A percentile compares a stretch with the other conserved stretches of the same genome.
Evolutionary conservation across 257 asterid species (phyloP).

Genomic region (Penstemon davidsonii): DNA sequence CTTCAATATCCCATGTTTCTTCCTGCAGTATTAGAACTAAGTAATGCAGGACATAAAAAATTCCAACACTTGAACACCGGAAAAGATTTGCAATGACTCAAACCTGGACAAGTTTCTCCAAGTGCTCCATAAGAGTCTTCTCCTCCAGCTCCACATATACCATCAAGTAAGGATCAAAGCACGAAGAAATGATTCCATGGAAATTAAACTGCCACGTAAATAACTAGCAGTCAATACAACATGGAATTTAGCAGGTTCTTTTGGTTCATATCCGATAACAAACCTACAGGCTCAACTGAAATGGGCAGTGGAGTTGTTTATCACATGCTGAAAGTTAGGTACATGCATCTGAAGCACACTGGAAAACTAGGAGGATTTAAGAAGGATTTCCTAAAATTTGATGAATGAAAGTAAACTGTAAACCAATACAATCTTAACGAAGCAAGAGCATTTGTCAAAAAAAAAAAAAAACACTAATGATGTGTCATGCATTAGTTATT

Average conservation of each 20-base stretch:
- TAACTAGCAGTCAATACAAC: slow-evolving; percentile 31
- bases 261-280: slow-evolving; percentile 25
- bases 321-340: slow-evolving; percentile 17
- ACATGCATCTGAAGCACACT: slow-evolving; percentile 6
- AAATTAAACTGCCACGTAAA: slow-evolving; percentile 81
- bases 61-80: slow-evolving; percentile 18
- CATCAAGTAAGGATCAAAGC: slow-evolving; percentile 94
- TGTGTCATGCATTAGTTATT: slow-evolving; percentile 13
- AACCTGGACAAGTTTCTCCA: slow-evolving; percentile 98
- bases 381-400: background rate
- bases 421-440: slow-evolving; percentile 5
- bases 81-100: slow-evolving; percentile 26
- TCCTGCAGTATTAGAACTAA: slow-evolving; percentile 55
- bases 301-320: slow-evolving; percentile 14
- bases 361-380: background rate
- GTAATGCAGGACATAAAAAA: slow-evolving; percentile 29
- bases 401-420: slow-evolving; percentile 17
- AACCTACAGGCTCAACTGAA: slow-evolving; percentile 24
- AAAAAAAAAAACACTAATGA: background rate
- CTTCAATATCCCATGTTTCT: slow-evolving; percentile 97
- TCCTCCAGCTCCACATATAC: slow-evolving; percentile 95
- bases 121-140: slow-evolving; percentile 91
- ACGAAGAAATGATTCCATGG: slow-evolving; percentile 91
- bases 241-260: slow-evolving; percentile 12
- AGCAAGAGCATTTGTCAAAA: slow-evolving; percentile 18